Base-by-base conservation (phyloP, 2,329 filamentous ascomycete genomes). In the Capronia epimyces region DNA sequence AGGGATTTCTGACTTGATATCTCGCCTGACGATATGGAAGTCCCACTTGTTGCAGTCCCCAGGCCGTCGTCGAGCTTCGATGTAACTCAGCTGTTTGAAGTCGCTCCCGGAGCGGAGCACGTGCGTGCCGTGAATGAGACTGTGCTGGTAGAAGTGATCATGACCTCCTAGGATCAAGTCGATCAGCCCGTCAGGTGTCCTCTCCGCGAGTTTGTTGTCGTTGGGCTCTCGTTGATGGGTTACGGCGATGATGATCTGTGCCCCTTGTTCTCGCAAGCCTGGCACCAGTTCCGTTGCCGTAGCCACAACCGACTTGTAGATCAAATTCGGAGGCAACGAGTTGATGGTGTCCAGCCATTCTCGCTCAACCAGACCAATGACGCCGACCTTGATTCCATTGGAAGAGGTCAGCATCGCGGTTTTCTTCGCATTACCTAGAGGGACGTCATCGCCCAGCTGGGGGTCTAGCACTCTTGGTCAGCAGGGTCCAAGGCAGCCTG, bases 321-420 rank as follows among this genome's bases (percentile, higher is more conserved):
- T 81, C 46, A 96, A 75, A 60, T 89, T 77, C 0, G 89, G 88
- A 0, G 89, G 90, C 7, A 95, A 73, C 10, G 81, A 81, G 69
- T 95, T 95, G 69, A 95, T 90, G 0, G 89, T 95, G 53, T 83
- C 88, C 10, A 95, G 79, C 84, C 89, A 95, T 67, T 95, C 89
- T 43, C 87, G 77, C 71, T 95, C 89, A 1, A 86, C 89, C 1
- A 96, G 75, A 0, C 90, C 89, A 49, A 95, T 84, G 37, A 95
- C 74, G 8, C 90, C 89, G 34, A 95, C 77, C 63, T 90, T 93
- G 68, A 95, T 78, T 20, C 89, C 89, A 66, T 90, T 90, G 9
- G 86, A 88, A 0, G 86, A 76, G 2, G 84, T 88, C 49, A 95
- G 70, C 72, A 95, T 87, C 55, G 81, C 75, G 0, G 87, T 93